A percentile compares a stretch with the other conserved stretches of the same genome.
phyloP scores from a whole-genome alignment of 768 basidiomycete genomes.

The Dioszegia hungarica region DNA sequence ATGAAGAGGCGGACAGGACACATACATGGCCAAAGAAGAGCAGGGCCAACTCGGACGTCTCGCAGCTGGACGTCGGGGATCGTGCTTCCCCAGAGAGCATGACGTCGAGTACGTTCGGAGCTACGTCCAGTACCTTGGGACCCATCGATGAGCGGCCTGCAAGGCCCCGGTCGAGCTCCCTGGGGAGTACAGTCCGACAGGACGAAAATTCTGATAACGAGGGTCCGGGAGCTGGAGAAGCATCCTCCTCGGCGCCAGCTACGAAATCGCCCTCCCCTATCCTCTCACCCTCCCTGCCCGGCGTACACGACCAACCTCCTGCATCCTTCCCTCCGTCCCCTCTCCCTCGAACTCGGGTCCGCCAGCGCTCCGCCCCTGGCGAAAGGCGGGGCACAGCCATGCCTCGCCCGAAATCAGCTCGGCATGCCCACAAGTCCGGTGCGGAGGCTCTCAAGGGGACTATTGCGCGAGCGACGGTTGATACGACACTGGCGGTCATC shows the following conservation, averaged over 20 bases:
- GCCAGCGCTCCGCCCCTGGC: not conserved
- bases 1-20: not conserved
- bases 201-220: not conserved
- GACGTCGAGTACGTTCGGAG: not conserved
- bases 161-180: slow-evolving; percentile 1
- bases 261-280: slow-evolving; percentile 14
- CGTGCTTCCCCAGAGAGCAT: slow-evolving; percentile 13
- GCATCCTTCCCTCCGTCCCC: not conserved
- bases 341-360: not conserved
- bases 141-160: no score
- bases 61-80: slow-evolving; percentile 36
- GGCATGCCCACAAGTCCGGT: not conserved
- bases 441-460: slow-evolving; percentile 31
- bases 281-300: not conserved
- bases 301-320: not conserved
- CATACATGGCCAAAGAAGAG: not conserved
- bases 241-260: slow-evolving; percentile 11
- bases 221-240: not conserved
- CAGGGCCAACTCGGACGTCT: slow-evolving; percentile 44
- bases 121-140: no score
- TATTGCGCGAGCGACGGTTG: slow-evolving; percentile 87
- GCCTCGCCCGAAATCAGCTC: not conserved
- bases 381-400: no score
- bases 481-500: slow-evolving; percentile 95
- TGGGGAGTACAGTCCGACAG: slow-evolving; percentile 1